These are phyloP conservation scores for Eucalyptus curtisii DNA, from an alignment of 345 rosid genomes.

Conservation along the genomic window DNA sequence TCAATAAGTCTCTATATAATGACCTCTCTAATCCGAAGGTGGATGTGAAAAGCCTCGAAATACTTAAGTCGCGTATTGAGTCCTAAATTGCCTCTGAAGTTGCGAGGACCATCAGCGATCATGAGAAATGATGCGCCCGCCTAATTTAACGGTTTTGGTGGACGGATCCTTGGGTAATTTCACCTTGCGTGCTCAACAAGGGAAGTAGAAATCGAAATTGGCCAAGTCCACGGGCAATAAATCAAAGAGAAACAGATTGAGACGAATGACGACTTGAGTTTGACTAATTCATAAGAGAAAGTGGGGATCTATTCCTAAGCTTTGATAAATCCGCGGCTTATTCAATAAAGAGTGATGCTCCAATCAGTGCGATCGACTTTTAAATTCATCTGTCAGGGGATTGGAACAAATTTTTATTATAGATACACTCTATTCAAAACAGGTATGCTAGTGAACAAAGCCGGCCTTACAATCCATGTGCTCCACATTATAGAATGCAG, in stretches of 20 bases:
- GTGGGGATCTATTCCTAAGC: background rate
- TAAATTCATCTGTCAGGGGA: background rate
- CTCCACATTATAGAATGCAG: background rate
- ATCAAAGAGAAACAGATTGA: background rate
- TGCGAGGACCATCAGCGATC: too few species aligned
- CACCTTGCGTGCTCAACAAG: background rate
- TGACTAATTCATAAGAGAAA: background rate
- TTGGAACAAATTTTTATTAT: background rate
- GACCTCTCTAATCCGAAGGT: accelerated
- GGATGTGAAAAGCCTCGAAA: background rate
- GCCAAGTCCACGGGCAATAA: background rate
- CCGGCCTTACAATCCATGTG: background rate
- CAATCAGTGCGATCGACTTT: background rate
- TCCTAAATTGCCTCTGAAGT: background rate
- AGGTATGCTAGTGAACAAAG: background rate
- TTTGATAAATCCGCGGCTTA: background rate
- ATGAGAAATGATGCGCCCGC: background rate
- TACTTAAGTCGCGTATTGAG: background rate
- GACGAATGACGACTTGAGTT: background rate
- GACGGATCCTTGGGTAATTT: background rate
- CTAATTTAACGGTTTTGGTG: background rate
- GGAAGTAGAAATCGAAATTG: background rate
- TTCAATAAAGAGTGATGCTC: background rate
- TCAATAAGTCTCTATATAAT: too few species aligned
- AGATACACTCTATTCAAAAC: background rate